phyloP scores from a whole-genome alignment of 148 eudicot species.

The Fallopia convolvulus region DNA sequence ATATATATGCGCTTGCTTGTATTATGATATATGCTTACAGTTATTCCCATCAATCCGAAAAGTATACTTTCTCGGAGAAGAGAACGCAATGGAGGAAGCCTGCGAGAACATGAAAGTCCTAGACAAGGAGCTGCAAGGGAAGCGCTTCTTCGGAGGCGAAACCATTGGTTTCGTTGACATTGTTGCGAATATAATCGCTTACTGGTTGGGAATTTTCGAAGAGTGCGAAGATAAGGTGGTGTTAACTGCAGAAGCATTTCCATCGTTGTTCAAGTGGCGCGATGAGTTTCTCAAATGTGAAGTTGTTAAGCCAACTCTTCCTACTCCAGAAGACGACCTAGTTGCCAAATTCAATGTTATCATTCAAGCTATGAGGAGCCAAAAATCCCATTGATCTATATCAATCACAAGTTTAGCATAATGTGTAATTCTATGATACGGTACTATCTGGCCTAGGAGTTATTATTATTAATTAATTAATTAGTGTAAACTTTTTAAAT shows the following conservation, averaged over 20 bases:
- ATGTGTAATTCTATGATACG: no score
- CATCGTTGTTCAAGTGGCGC: not conserved
- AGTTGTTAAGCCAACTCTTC: not conserved
- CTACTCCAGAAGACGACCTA: not conserved
- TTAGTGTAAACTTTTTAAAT: no score
- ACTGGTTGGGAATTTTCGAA: not conserved
- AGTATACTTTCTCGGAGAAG: not conserved
- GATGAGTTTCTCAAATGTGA: not conserved
- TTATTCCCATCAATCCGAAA: not conserved
- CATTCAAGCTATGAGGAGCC: not conserved
- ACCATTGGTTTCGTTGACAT: not conserved
- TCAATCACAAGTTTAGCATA: no score
- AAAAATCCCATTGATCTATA: not conserved
- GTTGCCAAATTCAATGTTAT: not conserved
- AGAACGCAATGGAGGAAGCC: not conserved
- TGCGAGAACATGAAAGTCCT: not conserved
- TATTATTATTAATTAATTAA: no score
- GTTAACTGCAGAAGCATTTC: not conserved
- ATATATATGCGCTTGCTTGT: not conserved
- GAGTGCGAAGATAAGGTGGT: not conserved
- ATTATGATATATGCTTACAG: not conserved
- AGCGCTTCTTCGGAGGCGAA: conserved; percentile 1
- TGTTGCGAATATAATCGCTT: not conserved
- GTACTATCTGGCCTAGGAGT: no score
- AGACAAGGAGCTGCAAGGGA: not conserved